Conservation (phyloP, 1,139 yeast genomes). For the Geotrichum histeridarum region DNA sequence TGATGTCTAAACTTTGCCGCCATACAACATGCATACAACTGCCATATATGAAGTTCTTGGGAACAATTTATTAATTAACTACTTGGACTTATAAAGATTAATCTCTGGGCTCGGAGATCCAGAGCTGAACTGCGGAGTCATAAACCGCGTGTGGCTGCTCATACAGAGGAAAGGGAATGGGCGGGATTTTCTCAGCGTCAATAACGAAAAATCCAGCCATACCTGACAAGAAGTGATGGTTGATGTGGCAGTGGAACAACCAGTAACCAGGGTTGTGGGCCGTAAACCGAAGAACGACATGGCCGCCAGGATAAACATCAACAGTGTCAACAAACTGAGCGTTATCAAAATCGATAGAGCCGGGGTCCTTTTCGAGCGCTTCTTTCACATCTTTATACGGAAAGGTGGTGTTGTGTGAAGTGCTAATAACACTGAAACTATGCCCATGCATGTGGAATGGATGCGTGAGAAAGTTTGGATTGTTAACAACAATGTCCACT, state of each 20-base stretch:
- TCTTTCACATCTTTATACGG: slow-evolving; percentile 13
- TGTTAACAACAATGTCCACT: slow-evolving; percentile 37
- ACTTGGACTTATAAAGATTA: too few relatives aligned
- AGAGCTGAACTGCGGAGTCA: slow-evolving; percentile 2
- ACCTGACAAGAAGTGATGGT: slow-evolving; percentile 40
- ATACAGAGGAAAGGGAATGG: slow-evolving; percentile 12
- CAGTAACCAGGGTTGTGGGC: slow-evolving; percentile 31
- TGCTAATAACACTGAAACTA: slow-evolving; percentile 31
- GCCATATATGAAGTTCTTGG: too few relatives aligned
- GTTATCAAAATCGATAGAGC: slow-evolving; percentile 44
- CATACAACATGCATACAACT: too few relatives aligned
- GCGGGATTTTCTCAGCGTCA: slow-evolving; percentile 17
- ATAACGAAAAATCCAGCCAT: slow-evolving; percentile 40
- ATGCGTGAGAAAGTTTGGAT: slow-evolving; percentile 34
- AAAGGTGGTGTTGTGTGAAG: slow-evolving; percentile 2
- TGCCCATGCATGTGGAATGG: slow-evolving; percentile 43
- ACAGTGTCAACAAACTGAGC: slow-evolving; percentile 48
- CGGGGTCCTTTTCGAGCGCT: slow-evolving; percentile 48
- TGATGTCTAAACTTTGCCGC: too few relatives aligned
- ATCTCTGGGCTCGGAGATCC: slow-evolving; percentile 1
- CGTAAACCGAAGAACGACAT: slow-evolving; percentile 26
- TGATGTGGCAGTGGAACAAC: slow-evolving; percentile 41
- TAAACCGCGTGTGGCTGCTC: slow-evolving; percentile 15
- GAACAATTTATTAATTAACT: too few relatives aligned
- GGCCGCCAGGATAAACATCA: slow-evolving; percentile 47